Conservation (phyloP, 164 flowering plant genomes). For the Stephania yunnanensis region DNA sequence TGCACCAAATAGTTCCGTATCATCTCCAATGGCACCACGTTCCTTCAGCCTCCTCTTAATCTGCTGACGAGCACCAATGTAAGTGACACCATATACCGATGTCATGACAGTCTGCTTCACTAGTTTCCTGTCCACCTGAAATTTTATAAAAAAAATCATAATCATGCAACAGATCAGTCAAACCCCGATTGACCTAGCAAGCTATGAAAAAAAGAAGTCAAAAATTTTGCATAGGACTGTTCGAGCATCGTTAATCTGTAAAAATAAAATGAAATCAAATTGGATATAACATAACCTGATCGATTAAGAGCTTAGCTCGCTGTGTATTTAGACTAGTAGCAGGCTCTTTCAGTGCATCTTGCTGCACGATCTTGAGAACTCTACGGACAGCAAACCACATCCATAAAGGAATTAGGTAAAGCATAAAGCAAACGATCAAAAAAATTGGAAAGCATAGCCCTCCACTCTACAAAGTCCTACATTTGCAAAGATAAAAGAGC, state of each 20-base stretch:
- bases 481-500: not conserved
- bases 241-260: not conserved
- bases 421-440: not conserved
- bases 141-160: not conserved
- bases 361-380: slow-evolving; percentile 83
- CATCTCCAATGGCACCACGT: slow-evolving; percentile 56
- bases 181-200: not conserved
- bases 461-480: not conserved
- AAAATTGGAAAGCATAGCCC: too few species aligned
- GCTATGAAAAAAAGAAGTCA: not conserved
- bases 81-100: slow-evolving; percentile 98
- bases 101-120: slow-evolving; percentile 99
- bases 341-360: slow-evolving; percentile 78
- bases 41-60: slow-evolving; percentile 81
- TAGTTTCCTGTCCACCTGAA: slow-evolving; percentile 83
- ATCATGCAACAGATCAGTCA: not conserved
- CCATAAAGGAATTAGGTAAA: not conserved
- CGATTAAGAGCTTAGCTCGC: slow-evolving; percentile 57
- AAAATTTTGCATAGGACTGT: not conserved
- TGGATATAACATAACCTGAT: slow-evolving; percentile 47
- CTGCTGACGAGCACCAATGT: slow-evolving; percentile 96
- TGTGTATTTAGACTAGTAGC: slow-evolving; percentile 42
- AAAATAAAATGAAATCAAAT: not conserved
- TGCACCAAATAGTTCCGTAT: slow-evolving; percentile 52
- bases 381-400: slow-evolving; percentile 31